Percentiles rank a stretch among this genome's conserved stretches.
These are phyloP conservation scores for Rubia occidens DNA, from an alignment of 305 asterid genomes.

Conservation along the genomic window DNA sequence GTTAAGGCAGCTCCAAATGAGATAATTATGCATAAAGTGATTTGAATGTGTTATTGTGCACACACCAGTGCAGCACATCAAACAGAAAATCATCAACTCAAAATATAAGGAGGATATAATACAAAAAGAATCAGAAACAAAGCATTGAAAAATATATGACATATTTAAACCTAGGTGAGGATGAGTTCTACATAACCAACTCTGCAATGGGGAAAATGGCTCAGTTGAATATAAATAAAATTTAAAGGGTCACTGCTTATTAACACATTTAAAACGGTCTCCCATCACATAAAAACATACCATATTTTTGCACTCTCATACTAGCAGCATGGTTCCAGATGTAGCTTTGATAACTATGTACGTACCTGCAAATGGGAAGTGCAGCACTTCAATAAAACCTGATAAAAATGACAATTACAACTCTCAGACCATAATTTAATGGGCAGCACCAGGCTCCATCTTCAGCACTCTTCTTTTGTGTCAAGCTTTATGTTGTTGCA, in stretches of 20 bases:
- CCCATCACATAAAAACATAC: slow-evolving; percentile 30
- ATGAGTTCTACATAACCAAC: neutral
- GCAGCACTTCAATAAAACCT: slow-evolving; percentile 19
- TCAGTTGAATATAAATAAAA: neutral
- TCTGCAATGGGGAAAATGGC: neutral
- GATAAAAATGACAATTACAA: slow-evolving; percentile 7
- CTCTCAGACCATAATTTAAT: neutral
- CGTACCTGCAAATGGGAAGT: slow-evolving; percentile 58
- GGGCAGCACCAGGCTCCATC: neutral
- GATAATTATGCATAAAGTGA: neutral
- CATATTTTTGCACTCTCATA: slow-evolving; percentile 70
- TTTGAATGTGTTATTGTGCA: neutral
- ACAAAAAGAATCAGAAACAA: neutral
- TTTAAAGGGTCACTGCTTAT: neutral
- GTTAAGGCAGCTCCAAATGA: neutral
- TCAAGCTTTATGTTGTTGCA: neutral
- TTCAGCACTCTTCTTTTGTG: neutral
- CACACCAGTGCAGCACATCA: neutral
- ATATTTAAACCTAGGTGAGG: neutral
- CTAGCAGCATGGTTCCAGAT: slow-evolving; percentile 98
- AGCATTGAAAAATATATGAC: neutral
- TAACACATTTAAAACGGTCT: slow-evolving; percentile 1
- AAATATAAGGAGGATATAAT: neutral
- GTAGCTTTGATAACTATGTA: slow-evolving; percentile 94
- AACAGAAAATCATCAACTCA: slow-evolving; percentile 1